phyloP scores from a whole-genome alignment of 192 early-diverging fungal genomes.

The Backusella mclennaniae region DNA sequence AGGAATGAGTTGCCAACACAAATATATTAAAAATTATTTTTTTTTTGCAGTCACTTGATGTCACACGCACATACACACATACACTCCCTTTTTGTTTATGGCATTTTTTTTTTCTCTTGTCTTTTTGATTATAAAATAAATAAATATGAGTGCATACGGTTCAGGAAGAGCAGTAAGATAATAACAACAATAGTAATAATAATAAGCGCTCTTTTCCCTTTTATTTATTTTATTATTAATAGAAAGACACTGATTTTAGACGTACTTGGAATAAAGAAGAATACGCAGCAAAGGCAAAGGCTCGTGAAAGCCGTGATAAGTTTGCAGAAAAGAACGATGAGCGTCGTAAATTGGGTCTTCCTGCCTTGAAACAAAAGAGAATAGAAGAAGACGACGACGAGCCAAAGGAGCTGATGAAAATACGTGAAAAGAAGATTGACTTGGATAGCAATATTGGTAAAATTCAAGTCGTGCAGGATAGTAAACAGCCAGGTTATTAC shows the following conservation, averaged over 20 bases:
- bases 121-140: neutral
- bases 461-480: slow-evolving; percentile 72
- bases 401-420: slow-evolving; percentile 32
- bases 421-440: slow-evolving; percentile 57
- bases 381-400: slow-evolving; percentile 15
- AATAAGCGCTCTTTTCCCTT: neutral
- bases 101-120: neutral
- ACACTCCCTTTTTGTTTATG: no score
- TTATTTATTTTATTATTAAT: neutral
- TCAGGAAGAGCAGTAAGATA: slow-evolving; percentile 20
- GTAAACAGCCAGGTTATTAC: slow-evolving; percentile 86
- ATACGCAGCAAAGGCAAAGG: slow-evolving; percentile 36
- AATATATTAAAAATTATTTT: no score
- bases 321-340: slow-evolving; percentile 36
- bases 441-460: slow-evolving; percentile 78
- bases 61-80: no score
- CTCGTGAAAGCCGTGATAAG: slow-evolving; percentile 31
- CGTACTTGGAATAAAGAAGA: slow-evolving; percentile 46
- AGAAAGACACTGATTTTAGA: slow-evolving; percentile 44
- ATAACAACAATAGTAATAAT: neutral
- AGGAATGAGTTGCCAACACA: no score
- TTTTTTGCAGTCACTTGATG: no score
- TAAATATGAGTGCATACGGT: slow-evolving; percentile 20
- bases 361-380: slow-evolving; percentile 22
- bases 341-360: slow-evolving; percentile 36